Percentiles rank a stretch among this genome's conserved stretches.
phyloP scores from a whole-genome alignment of 345 rosid genomes.

The Sisymbrium irio region DNA sequence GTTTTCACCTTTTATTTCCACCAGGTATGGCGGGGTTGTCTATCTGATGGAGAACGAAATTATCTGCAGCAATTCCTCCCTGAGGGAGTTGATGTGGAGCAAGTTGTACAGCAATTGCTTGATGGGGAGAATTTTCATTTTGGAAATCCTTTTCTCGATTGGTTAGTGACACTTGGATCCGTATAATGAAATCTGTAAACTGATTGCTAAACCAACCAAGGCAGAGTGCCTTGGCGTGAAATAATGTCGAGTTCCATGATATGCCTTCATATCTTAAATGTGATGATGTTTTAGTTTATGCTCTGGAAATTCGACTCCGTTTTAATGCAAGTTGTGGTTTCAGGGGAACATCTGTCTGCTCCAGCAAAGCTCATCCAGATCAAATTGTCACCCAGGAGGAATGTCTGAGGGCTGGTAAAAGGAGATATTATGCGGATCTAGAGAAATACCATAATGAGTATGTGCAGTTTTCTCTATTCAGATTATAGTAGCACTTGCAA shows the following conservation, averaged over 20 bases:
- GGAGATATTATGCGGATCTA: slow-evolving; percentile 54
- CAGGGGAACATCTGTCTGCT: slow-evolving; percentile 82
- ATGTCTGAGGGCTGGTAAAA: slow-evolving; percentile 49
- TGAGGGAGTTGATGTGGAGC: slow-evolving; percentile 51
- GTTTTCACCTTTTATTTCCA: neutral
- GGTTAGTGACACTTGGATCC: slow-evolving; percentile 48
- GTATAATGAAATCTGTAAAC: slow-evolving; percentile 1
- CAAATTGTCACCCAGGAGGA: slow-evolving; percentile 51
- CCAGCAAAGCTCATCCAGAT: slow-evolving; percentile 86
- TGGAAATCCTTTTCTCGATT: slow-evolving; percentile 74
- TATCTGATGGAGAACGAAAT: slow-evolving; percentile 70
- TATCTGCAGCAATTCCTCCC: slow-evolving; percentile 82
- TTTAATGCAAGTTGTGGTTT: slow-evolving; percentile 42
- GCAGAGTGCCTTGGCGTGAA: neutral
- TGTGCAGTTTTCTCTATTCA: slow-evolving; percentile 34
- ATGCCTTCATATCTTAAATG: neutral
- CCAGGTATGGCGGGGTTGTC: slow-evolving; percentile 69
- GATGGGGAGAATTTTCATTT: slow-evolving; percentile 76
- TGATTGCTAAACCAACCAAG: slow-evolving; percentile 1
- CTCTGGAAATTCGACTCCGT: slow-evolving; percentile 25
- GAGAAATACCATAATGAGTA: slow-evolving; percentile 83
- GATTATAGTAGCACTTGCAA: neutral
- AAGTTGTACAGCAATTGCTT: slow-evolving; percentile 60
- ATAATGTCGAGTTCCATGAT: neutral
- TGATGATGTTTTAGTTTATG: slow-evolving; percentile 9